A percentile compares a stretch with the other conserved stretches of the same genome.
These are phyloP conservation scores for Quercus lobata DNA, from an alignment of 331 rosid genomes.

Conservation along the genomic window DNA sequence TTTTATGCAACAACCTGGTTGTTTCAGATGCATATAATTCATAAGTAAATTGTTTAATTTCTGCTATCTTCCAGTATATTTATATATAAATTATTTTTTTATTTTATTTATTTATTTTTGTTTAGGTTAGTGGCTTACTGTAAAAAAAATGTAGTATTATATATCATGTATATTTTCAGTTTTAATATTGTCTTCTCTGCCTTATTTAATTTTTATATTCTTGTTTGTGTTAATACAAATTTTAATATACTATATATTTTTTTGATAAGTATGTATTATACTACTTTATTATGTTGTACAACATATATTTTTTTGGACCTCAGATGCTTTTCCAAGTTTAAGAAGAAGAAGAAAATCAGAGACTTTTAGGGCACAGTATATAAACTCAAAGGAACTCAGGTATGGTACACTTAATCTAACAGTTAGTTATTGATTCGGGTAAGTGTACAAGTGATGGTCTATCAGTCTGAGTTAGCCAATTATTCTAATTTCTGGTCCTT, in stretches of 20 bases:
- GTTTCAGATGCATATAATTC: background rate
- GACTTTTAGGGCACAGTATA: conserved; percentile 77
- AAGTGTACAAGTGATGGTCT: conserved; percentile 10
- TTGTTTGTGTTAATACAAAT: background rate
- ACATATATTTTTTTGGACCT: conserved; percentile 11
- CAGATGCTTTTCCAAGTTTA: conserved; percentile 62
- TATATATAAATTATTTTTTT: background rate
- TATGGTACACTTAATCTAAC: conserved; percentile 17
- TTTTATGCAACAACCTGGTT: background rate
- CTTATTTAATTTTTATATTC: background rate
- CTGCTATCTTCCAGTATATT: background rate
- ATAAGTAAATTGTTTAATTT: background rate
- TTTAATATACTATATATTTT: background rate
- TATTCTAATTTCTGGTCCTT: conserved; percentile 18
- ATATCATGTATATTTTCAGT: conserved; percentile 1
- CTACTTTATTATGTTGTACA: background rate
- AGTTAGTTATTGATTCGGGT: conserved; percentile 14
- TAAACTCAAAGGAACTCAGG: conserved; percentile 78
- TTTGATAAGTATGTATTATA: background rate
- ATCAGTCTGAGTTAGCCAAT: conserved; percentile 14
- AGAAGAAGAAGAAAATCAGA: conserved; percentile 92
- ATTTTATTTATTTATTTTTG: background rate
- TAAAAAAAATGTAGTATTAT: background rate
- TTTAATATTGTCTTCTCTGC: background rate
- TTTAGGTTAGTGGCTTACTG: background rate